Evolutionary conservation across 1,139 yeast species (phyloP), one percentile per base, ranked within the genome.

Genomic region (Yamadazyma songkhlaensis): DNA sequence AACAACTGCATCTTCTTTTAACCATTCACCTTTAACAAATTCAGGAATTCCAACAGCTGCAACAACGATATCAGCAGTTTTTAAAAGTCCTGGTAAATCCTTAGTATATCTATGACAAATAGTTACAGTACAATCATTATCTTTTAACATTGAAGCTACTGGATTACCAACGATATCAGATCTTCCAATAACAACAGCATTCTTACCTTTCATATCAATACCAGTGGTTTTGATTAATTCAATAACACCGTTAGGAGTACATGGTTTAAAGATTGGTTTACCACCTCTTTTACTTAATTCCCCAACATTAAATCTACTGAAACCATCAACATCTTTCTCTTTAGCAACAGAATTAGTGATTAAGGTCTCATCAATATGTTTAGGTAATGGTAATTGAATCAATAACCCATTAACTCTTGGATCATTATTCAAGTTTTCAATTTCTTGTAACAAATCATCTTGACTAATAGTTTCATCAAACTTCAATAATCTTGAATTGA

Each of bases 111-210:
- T 72, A 51, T 84, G 94, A 45, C 87, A 76, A 40, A 78, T 71
- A 8, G 92, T 84, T 20, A 84, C 92, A 3, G 92, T 84, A 42
- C 88, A 86, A 53, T 85, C 83, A 50, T 73, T 77, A 48, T 81
- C 81, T 53, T 79, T 81, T 53, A 84, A 68, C 64, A 84, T 64
- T 35, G 86, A 79, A 4, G 89, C 81, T 21, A 84, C 82, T 32
- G 94, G 94, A 24, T 84, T 81, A 43, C 94, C 94, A 25, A 84
- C 94, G 47, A 84, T 84, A 59, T 84, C 90, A 9, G 90, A 83
- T 58, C 94, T 74, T 29, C 94, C 94, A 48, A 85, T 64, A 9
- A 84, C 89, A 32, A 84, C 92, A 2, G 88, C 92, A 50, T 76
- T 74, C 49, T 82, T 80, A 38, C 92, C 92, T 38, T 72, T 58